phyloP scores from a whole-genome alignment of 441 rosid species.

The Arabidopsis lyrata region DNA sequence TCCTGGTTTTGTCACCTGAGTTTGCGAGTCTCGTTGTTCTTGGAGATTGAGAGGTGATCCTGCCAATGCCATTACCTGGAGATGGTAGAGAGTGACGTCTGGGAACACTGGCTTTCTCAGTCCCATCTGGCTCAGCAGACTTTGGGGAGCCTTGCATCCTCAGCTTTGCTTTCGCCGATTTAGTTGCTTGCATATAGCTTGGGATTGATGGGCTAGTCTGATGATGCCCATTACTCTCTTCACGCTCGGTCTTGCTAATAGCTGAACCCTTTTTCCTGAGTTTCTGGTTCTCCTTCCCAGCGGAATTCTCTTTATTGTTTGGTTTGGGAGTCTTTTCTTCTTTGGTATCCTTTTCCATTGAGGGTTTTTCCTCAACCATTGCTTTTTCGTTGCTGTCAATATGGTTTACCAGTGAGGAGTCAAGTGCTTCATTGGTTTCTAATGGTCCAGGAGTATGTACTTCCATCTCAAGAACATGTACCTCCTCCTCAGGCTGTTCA shows the following conservation, averaged over 20 bases:
- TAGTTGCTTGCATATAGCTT: slow-evolving; percentile 96
- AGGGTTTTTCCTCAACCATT: slow-evolving; percentile 50
- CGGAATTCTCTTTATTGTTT: slow-evolving; percentile 56
- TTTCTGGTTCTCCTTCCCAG: slow-evolving; percentile 60
- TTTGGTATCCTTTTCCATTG: slow-evolving; percentile 45
- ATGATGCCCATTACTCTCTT: slow-evolving; percentile 63
- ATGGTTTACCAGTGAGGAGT: slow-evolving; percentile 42
- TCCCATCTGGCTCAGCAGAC: slow-evolving; percentile 65
- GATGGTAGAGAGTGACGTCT: slow-evolving; percentile 90
- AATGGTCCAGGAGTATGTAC: slow-evolving; percentile 51
- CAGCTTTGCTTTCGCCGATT: slow-evolving; percentile 93
- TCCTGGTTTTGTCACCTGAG: slow-evolving; percentile 64
- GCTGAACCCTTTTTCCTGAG: slow-evolving; percentile 58
- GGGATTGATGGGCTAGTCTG: slow-evolving; percentile 79
- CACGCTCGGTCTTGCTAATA: slow-evolving; percentile 61
- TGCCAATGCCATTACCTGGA: slow-evolving; percentile 62
- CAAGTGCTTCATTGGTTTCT: slow-evolving; percentile 50
- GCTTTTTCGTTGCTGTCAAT: slow-evolving; percentile 42
- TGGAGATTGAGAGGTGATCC: slow-evolving; percentile 81
- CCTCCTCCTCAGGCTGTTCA: slow-evolving; percentile 48
- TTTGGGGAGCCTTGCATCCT: slow-evolving; percentile 84
- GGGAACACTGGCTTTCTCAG: slow-evolving; percentile 61
- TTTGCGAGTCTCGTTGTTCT: slow-evolving; percentile 68
- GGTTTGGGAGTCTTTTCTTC: slow-evolving; percentile 55
- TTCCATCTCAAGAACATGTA: slow-evolving; percentile 46